A percentile compares a stretch with the other conserved stretches of the same genome.
These are phyloP conservation scores for Cladophialophora exuberans DNA, from an alignment of 2,329 filamentous ascomycete genomes.

Conservation along the genomic window DNA sequence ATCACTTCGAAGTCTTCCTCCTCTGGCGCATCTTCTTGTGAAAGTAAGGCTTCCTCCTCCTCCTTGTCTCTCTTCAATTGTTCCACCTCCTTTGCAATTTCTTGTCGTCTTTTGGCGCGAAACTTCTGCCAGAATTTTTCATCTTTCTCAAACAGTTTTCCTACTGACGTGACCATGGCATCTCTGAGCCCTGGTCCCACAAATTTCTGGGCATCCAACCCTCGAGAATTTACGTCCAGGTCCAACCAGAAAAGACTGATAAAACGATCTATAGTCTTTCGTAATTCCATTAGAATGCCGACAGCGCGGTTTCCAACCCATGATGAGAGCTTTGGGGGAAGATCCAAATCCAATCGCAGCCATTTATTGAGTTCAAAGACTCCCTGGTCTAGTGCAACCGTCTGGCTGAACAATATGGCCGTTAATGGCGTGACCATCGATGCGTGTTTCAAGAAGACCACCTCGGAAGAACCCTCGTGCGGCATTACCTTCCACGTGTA, in stretches of 20 bases:
- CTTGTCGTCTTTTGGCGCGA: too few relatives aligned
- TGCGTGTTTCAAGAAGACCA: slow-evolving; percentile 25
- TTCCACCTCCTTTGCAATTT: too few relatives aligned
- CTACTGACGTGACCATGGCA: background rate
- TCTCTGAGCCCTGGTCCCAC: background rate
- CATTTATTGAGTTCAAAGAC: slow-evolving; percentile 26
- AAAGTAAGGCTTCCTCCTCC: too few relatives aligned
- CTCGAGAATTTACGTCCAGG: too few relatives aligned
- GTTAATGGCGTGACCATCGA: slow-evolving; percentile 29
- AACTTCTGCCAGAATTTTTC: too few relatives aligned
- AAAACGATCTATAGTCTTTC: slow-evolving; percentile 30
- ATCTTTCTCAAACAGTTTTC: too few relatives aligned
- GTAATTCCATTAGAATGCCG: slow-evolving; percentile 25
- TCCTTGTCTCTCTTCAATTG: too few relatives aligned
- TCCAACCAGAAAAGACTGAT: slow-evolving; percentile 16
- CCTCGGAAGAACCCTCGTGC: slow-evolving; percentile 6
- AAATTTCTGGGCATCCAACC: too few relatives aligned
- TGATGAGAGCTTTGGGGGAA: slow-evolving; percentile 2
- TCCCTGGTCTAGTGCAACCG: slow-evolving; percentile 4
- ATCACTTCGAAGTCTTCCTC: too few relatives aligned
- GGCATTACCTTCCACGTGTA: slow-evolving; percentile 19
- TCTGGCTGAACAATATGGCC: slow-evolving; percentile 24
- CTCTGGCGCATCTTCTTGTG: too few relatives aligned
- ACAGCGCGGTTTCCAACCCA: slow-evolving; percentile 3
- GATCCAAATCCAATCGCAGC: slow-evolving; percentile 14